A percentile compares a stretch with the other conserved stretches of the same genome.
These are phyloP conservation scores for Haplosporangium gracile DNA, from an alignment of 192 early-diverging fungal species.

Conservation along the genomic window DNA sequence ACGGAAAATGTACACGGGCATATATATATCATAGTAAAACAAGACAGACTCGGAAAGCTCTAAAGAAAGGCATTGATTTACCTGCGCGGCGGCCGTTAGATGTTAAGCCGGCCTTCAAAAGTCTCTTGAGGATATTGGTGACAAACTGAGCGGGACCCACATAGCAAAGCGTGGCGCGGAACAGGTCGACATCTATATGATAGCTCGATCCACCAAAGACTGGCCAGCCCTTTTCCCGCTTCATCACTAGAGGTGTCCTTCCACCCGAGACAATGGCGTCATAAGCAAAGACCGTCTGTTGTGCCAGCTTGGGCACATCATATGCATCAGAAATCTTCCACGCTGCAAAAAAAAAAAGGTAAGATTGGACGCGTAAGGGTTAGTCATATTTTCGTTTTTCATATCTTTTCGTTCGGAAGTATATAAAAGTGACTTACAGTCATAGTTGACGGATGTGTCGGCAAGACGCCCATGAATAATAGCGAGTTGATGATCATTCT, in stretches of 20 bases:
- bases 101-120: constrained; percentile 32
- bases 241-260: constrained; percentile 29
- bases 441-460: constrained; percentile 31
- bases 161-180: constrained; percentile 29
- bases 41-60: neutral
- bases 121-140: constrained; percentile 34
- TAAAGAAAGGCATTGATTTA: neutral
- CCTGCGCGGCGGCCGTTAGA: constrained; percentile 47
- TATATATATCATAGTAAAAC: neutral
- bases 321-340: constrained; percentile 41
- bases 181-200: constrained; percentile 49
- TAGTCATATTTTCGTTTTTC: neutral
- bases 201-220: constrained; percentile 35
- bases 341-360: constrained; percentile 4
- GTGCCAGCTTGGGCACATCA: constrained; percentile 41
- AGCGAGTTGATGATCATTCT: constrained; percentile 40
- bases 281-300: constrained; percentile 28
- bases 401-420: neutral
- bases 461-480: constrained; percentile 37
- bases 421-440: constrained; percentile 24
- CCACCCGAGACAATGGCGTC: constrained; percentile 35
- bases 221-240: constrained; percentile 39
- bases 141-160: constrained; percentile 42
- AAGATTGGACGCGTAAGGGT: neutral
- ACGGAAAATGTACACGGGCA: neutral